Evolutionary conservation across 2,329 filamentous ascomycete genomes (phyloP).

Genomic region (Diaporthe ilicicola): DNA sequence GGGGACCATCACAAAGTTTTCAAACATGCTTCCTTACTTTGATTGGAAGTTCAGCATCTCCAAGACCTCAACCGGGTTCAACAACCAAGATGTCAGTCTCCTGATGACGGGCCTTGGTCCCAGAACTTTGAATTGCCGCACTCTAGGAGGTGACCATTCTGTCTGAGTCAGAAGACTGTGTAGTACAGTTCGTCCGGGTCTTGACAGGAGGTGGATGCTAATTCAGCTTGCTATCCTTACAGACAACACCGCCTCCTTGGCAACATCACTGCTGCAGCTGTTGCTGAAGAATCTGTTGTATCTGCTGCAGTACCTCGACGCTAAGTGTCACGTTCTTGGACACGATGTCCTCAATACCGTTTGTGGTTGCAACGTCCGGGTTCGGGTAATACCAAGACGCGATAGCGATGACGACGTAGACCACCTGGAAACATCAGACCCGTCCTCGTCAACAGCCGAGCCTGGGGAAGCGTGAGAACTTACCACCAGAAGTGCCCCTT

Average conservation of each 20-base stretch:
- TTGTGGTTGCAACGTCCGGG: constrained; percentile 14
- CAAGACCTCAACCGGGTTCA: too few relatives aligned
- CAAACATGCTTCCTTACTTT: too few relatives aligned
- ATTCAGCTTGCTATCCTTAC: neutral
- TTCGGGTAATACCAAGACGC: constrained; percentile 22
- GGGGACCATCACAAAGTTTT: too few relatives aligned
- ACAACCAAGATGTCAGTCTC: too few relatives aligned
- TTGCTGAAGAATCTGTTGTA: constrained; percentile 11
- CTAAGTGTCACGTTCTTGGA: neutral
- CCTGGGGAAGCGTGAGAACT: neutral
- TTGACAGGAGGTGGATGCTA: neutral
- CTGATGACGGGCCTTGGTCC: too few relatives aligned
- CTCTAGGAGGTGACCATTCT: neutral
- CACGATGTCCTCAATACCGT: neutral
- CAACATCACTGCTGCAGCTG: neutral
- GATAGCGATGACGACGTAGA: constrained; percentile 9
- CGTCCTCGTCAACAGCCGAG: neutral
- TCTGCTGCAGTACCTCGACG: neutral
- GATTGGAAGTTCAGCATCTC: too few relatives aligned
- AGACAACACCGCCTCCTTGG: neutral
- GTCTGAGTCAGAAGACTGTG: neutral
- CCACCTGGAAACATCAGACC: neutral
- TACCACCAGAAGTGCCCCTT: constrained; percentile 59
- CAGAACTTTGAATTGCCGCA: too few relatives aligned
- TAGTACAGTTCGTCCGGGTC: neutral